Evolutionary conservation across 2,329 filamentous ascomycete genomes (phyloP).

Genomic region (Aquanectria penicillioides): DNA sequence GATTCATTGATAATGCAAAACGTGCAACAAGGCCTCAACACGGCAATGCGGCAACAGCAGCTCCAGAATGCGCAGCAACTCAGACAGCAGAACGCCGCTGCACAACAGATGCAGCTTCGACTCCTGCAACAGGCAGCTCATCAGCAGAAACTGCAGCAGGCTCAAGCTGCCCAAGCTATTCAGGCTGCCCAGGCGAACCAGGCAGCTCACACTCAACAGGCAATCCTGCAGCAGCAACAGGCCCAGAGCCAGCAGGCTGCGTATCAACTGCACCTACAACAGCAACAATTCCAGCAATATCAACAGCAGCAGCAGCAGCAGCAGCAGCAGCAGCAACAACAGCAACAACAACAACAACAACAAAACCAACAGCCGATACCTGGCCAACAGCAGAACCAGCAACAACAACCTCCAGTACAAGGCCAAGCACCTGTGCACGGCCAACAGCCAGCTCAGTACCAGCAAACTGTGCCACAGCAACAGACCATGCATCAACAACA

Average conservation of each 20-base stretch:
- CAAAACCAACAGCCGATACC: neutral
- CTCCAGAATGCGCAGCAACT: neutral
- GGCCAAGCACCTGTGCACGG: neutral
- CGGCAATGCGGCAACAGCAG: constrained; percentile 17
- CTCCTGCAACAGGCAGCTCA: neutral
- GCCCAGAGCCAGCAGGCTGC: neutral
- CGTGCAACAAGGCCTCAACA: neutral
- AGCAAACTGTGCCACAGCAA: neutral
- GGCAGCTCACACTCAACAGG: neutral
- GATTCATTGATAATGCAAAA: constrained; percentile 6
- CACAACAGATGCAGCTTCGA: neutral
- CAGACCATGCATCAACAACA: no score
- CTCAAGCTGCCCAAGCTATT: neutral
- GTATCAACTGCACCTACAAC: neutral
- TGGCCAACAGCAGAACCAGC: neutral
- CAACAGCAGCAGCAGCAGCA: neutral
- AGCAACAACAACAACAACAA: neutral
- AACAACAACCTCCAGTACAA: neutral
- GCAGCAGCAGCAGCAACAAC: no score
- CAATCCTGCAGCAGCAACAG: neutral
- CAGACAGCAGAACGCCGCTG: neutral
- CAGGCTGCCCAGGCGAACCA: neutral
- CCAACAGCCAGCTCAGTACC: neutral
- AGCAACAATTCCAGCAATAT: constrained; percentile 18
- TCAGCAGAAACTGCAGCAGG: neutral